Percentiles rank a stretch among this genome's conserved stretches.
These are phyloP conservation scores for Trypanosomatidae sp. DNA, from an alignment of 208 protist genomes.

Conservation along the genomic window DNA sequence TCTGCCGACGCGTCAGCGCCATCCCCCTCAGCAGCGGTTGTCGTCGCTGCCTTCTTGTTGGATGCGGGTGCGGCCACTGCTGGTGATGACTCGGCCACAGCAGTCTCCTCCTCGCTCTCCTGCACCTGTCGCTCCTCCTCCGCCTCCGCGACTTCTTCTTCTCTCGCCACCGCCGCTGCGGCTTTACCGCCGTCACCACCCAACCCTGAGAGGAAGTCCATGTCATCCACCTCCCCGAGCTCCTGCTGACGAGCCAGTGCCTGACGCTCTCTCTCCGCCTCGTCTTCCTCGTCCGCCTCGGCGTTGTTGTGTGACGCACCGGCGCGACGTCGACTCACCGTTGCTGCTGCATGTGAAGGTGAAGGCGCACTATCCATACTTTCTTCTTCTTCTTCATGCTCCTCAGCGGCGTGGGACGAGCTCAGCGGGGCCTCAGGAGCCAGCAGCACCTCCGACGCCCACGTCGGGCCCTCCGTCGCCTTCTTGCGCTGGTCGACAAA, in stretches of 20 bases:
- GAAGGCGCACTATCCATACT: background rate
- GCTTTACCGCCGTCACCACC: conserved; percentile 3
- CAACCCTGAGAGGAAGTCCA: conserved; percentile 71
- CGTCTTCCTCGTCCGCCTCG: background rate
- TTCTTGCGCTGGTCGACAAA: conserved; percentile 69
- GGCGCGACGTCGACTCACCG: background rate
- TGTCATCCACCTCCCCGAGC: conserved; percentile 71
- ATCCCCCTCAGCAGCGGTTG: conserved; percentile 4
- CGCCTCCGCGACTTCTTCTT: conserved; percentile 1
- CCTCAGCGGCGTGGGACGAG: no score
- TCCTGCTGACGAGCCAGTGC: conserved; percentile 60
- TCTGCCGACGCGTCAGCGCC: background rate
- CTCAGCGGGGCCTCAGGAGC: conserved; percentile 19
- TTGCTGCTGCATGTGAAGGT: background rate
- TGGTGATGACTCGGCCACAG: no score
- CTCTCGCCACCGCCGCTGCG: background rate
- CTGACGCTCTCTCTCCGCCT: conserved; percentile 9
- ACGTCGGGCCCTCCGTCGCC: conserved; percentile 60
- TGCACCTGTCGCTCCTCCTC: background rate
- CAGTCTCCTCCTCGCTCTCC: background rate
- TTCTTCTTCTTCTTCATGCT: background rate
- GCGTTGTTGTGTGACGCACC: background rate
- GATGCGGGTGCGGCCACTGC: background rate
- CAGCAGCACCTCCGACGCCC: conserved; percentile 69
- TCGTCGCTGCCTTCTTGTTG: background rate